A percentile compares a stretch with the other conserved stretches of the same genome.
Evolutionary conservation across 2,329 filamentous ascomycete genomes (phyloP).

Genomic region (Tolypocladium capitatum): DNA sequence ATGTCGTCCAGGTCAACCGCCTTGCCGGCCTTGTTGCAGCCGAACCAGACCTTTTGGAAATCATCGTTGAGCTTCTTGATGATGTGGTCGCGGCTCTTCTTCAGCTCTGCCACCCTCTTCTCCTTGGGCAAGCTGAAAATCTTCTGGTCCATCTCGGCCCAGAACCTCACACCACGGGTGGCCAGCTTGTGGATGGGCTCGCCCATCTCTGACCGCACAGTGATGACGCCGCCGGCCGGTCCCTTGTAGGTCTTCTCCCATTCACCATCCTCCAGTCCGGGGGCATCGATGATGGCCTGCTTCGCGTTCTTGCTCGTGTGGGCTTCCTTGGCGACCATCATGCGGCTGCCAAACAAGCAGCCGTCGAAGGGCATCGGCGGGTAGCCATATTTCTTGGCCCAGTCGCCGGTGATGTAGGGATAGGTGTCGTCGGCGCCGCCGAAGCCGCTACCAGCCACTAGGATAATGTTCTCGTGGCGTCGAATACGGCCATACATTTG

Average conservation of each 20-base stretch:
- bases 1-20: slow-evolving; percentile 86
- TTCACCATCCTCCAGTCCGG: slow-evolving; percentile 65
- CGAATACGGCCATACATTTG: slow-evolving; percentile 85
- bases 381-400: slow-evolving; percentile 78
- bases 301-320: slow-evolving; percentile 80
- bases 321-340: slow-evolving; percentile 91
- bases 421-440: slow-evolving; percentile 84
- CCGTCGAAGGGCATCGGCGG: slow-evolving; percentile 92
- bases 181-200: slow-evolving; percentile 99
- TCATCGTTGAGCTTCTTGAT: slow-evolving; percentile 94
- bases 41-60: slow-evolving; percentile 96
- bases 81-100: slow-evolving; percentile 80
- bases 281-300: slow-evolving; percentile 77
- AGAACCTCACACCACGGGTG: slow-evolving; percentile 89
- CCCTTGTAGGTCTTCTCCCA: slow-evolving; percentile 95
- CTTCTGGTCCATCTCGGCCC: slow-evolving; percentile 98
- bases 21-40: slow-evolving; percentile 65
- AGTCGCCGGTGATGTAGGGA: slow-evolving; percentile 78
- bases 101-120: slow-evolving; percentile 75
- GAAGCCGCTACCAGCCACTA: slow-evolving; percentile 85
- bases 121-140: slow-evolving; percentile 95
- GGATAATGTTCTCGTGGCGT: slow-evolving; percentile 72
- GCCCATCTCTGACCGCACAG: slow-evolving; percentile 96
- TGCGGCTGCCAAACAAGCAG: slow-evolving; percentile 77
- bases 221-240: slow-evolving; percentile 83